phyloP scores from a whole-genome alignment of 2,329 filamentous ascomycete species.

The Ascocoryne sarcoides region DNA sequence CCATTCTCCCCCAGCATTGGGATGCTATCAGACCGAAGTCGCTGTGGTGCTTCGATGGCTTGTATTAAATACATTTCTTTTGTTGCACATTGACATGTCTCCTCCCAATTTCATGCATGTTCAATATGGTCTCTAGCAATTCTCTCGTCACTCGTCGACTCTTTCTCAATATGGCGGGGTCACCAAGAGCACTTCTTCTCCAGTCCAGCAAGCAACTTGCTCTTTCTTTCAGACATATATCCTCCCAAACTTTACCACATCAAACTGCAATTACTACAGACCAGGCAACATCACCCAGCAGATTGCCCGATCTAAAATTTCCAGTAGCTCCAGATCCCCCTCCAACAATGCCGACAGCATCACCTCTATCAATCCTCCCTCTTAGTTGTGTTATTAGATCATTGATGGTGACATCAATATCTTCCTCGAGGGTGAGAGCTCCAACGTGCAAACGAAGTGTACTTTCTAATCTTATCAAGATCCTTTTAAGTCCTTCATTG shows the following conservation, averaged over 20 bases:
- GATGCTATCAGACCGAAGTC: constrained; percentile 9
- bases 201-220: constrained; percentile 8
- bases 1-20: no score
- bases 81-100: no score
- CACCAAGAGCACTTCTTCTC: constrained; percentile 13
- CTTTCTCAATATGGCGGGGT: constrained; percentile 14
- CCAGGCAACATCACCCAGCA: no score
- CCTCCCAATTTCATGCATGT: no score
- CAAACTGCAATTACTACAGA: constrained; percentile 15
- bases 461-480: constrained; percentile 18
- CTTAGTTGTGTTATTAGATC: constrained; percentile 59
- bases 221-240: constrained; percentile 13
- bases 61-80: constrained; percentile 1
- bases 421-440: constrained; percentile 47
- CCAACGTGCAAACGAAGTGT: neutral
- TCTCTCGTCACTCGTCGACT: no score
- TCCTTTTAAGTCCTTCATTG: constrained; percentile 63
- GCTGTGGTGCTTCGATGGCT: constrained; percentile 4
- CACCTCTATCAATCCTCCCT: constrained; percentile 56
- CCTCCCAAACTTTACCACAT: constrained; percentile 19
- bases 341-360: constrained; percentile 18
- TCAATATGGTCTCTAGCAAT: no score
- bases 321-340: constrained; percentile 6
- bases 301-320: constrained; percentile 7
- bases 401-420: constrained; percentile 59